Base-by-base conservation (phyloP, 1,284 basidiomycete genomes). In the Butyriboletus appendiculatus region DNA sequence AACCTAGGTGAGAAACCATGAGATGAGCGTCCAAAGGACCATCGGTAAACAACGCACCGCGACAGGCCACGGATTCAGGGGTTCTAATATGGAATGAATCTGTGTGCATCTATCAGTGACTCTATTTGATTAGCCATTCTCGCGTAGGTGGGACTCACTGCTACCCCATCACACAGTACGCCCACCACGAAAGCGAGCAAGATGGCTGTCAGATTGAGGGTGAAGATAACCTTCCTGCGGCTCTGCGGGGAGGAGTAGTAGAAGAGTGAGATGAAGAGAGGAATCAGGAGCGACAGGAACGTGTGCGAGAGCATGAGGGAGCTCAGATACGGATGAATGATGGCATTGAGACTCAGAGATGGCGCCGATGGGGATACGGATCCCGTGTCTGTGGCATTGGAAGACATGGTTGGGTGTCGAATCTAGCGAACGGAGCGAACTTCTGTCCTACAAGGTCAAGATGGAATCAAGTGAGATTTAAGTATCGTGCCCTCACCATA, bases 221-320 rank as follows among this genome's bases (percentile, higher is more conserved):
- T 39, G 32, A 70, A 67, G 22, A 67, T 49, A 10, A 63, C 60
- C 5, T 50, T 43, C 9, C 48, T 47, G 18, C 64, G 62, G 18
- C 54, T 54, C 33, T 57, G 45, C 0, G 53, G 26, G 2, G 63
- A 67, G 9, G 68, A 70, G 16, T 67, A 55, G 18, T 65, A 55
- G 39, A 69, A 67, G 12, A 67, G 37, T 18, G 62, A 48, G 4
- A 65, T 42, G 5, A 56, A 5, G 1, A 67, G 62, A 39, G 65
- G 68, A 22, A 67, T 5, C 3, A 70, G 48, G 6, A 70, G 52
- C 2, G 56, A 45, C 24, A 53, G 30, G 45, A 65, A 67, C 0
- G 65, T 66, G 43, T 65, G 61, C 11, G 48, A 20, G 26, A 65
- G 53, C 44, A 63, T 61, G 35, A 67, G 35, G n/a, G 59, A 45